These are phyloP conservation scores for Leptodermis oblonga DNA, from an alignment of 257 asterid species.

Conservation along the genomic window DNA sequence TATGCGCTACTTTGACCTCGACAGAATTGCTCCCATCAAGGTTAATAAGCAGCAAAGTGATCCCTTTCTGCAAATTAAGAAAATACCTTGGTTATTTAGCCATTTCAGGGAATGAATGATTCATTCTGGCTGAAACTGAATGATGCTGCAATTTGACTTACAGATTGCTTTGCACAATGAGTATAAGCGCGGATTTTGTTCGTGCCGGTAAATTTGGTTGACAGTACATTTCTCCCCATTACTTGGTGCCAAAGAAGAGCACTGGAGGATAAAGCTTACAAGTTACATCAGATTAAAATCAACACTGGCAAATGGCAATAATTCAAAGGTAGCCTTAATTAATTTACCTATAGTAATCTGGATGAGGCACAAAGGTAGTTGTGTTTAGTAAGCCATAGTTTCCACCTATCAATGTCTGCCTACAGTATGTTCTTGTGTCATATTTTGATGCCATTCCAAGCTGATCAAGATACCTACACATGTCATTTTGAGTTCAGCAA, in stretches of 20 bases:
- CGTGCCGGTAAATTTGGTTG: conserved; percentile 48
- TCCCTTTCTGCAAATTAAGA: conserved; percentile 54
- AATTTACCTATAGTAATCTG: conserved; percentile 86
- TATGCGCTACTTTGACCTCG: conserved; percentile 32
- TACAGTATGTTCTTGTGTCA: conserved; percentile 69
- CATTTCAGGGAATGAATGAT: neutral
- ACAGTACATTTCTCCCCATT: conserved; percentile 63
- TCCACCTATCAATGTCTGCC: conserved; percentile 81
- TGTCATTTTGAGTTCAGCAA: neutral
- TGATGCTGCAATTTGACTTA: conserved; percentile 27
- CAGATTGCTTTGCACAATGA: conserved; percentile 74
- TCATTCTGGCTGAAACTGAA: neutral
- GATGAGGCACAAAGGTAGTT: conserved; percentile 68
- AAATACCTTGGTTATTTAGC: neutral
- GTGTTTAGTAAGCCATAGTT: conserved; percentile 80
- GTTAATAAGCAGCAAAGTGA: conserved; percentile 66
- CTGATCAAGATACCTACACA: conserved; percentile 75
- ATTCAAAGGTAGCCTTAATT: neutral
- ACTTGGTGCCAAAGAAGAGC: conserved; percentile 91
- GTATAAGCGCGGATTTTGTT: conserved; percentile 64
- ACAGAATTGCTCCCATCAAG: conserved; percentile 53
- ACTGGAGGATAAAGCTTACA: conserved; percentile 26
- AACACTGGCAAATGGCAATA: neutral
- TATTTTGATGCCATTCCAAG: conserved; percentile 60
- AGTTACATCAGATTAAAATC: neutral